These are phyloP conservation scores for Paramyrothecium roridum DNA, from an alignment of 2,329 filamentous ascomycete genomes.

Conservation along the genomic window DNA sequence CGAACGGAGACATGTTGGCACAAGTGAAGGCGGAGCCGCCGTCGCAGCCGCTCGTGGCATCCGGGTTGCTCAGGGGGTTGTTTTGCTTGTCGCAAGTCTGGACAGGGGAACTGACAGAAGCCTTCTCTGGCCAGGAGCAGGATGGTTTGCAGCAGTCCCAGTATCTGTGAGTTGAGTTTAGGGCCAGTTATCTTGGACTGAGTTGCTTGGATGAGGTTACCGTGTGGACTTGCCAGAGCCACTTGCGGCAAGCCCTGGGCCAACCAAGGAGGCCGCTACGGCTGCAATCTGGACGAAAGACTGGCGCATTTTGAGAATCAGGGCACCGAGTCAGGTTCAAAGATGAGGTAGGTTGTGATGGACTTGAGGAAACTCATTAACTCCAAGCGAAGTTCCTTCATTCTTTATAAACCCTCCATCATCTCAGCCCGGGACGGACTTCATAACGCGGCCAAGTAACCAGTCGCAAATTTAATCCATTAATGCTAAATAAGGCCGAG, in stretches of 20 bases:
- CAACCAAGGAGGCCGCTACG: not conserved
- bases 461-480: not conserved
- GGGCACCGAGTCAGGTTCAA: not conserved
- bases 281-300: not conserved
- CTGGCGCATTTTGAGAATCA: not conserved
- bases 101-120: slow-evolving; percentile 45
- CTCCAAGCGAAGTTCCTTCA: not conserved
- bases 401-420: not conserved
- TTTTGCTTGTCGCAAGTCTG: slow-evolving; percentile 53
- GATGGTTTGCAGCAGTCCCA: slow-evolving; percentile 72
- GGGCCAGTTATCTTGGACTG: too few species aligned
- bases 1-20: slow-evolving; percentile 60
- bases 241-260: not conserved
- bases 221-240: not conserved
- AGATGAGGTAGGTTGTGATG: not conserved
- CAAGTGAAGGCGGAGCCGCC: slow-evolving; percentile 60
- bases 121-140: slow-evolving; percentile 59
- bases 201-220: not conserved
- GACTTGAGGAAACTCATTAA: not conserved
- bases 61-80: slow-evolving; percentile 47
- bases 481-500: not conserved
- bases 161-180: slow-evolving; percentile 35
- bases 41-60: slow-evolving; percentile 50
- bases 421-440: too few species aligned
- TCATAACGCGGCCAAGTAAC: not conserved